These are phyloP conservation scores for Rhododendron williamsianum DNA, from an alignment of 148 eudicot genomes.

Conservation along the genomic window DNA sequence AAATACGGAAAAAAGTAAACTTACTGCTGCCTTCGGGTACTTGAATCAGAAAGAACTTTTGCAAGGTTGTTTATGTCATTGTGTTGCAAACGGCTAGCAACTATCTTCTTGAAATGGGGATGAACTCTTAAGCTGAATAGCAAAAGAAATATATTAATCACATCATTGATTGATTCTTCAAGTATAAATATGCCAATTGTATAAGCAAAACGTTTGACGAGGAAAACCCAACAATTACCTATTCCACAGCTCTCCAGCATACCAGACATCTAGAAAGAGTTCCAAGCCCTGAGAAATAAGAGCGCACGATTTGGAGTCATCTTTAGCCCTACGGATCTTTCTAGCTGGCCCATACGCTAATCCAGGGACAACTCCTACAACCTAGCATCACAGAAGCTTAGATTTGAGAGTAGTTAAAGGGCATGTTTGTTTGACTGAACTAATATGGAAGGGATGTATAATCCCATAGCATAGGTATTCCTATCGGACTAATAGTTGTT, in stretches of 20 bases:
- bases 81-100: slow-evolving; percentile 55
- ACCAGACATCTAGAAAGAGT: slow-evolving; percentile 65
- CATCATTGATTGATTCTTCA: neutral
- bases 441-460: neutral
- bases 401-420: neutral
- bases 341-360: slow-evolving; percentile 44
- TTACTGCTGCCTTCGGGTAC: slow-evolving; percentile 85
- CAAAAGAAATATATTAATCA: neutral
- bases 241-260: slow-evolving; percentile 67
- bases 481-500: neutral
- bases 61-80: slow-evolving; percentile 62
- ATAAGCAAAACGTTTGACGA: slow-evolving; percentile 4
- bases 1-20: slow-evolving; percentile 17
- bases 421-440: neutral
- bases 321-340: slow-evolving; percentile 59
- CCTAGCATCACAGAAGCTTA: slow-evolving; percentile 28
- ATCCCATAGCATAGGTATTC: neutral
- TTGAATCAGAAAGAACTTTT: slow-evolving; percentile 62
- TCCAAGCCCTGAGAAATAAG: slow-evolving; percentile 54
- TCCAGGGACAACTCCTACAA: slow-evolving; percentile 76
- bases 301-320: slow-evolving; percentile 60
- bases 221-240: slow-evolving; percentile 41
- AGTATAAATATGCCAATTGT: neutral
- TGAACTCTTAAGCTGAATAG: slow-evolving; percentile 73
- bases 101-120: slow-evolving; percentile 51